Conservation (phyloP, 2,329 filamentous ascomycete species). For the Elsinoe perseae region DNA sequence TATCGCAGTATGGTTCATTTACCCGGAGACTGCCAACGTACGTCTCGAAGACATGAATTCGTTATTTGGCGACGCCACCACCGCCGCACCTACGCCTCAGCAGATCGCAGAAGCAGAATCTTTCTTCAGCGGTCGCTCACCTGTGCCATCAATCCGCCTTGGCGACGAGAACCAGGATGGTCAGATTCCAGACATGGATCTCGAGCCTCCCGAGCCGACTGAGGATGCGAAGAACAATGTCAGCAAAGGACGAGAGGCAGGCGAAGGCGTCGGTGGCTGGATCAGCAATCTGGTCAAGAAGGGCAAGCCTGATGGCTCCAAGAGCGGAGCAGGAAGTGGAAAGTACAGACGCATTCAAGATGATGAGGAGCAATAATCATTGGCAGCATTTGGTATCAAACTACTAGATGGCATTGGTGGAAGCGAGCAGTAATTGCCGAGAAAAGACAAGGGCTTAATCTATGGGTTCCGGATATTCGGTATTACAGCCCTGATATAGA, state of each 20-base stretch:
- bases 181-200: constrained; percentile 71
- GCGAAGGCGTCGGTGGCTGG: constrained; percentile 60
- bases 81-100: constrained; percentile 70
- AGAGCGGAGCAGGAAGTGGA: constrained; percentile 32
- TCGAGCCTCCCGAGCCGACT: constrained; percentile 64
- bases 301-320: constrained; percentile 39
- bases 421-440: not conserved
- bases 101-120: constrained; percentile 74
- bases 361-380: constrained; percentile 29
- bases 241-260: constrained; percentile 29
- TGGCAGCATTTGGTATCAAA: too few species aligned
- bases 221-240: constrained; percentile 42
- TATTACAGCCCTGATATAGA: not conserved
- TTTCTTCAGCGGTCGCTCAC: constrained; percentile 69
- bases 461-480: not conserved
- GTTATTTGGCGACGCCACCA: constrained; percentile 87
- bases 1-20: constrained; percentile 80
- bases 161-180: constrained; percentile 31
- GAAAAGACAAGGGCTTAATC: not conserved
- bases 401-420: not conserved
- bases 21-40: constrained; percentile 92
- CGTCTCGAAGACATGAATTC: constrained; percentile 94
- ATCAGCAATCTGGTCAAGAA: constrained; percentile 59
- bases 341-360: constrained; percentile 42
- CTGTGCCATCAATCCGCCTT: constrained; percentile 67